Base-by-base conservation (phyloP, 345 rosid genomes). In the Acer saccharum region DNA sequence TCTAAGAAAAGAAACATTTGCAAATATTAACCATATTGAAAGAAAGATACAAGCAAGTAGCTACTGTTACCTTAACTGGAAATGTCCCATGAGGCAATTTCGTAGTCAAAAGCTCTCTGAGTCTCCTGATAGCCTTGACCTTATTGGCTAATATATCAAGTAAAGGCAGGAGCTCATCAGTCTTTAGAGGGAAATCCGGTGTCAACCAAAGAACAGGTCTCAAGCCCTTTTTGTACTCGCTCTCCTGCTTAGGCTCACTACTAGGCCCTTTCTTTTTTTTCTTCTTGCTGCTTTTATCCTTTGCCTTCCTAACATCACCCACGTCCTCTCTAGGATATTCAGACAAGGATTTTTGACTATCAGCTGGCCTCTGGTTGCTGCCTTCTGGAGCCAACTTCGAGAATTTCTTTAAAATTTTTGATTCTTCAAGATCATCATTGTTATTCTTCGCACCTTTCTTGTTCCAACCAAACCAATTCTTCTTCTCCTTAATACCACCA, bases 131-230 rank as follows among this genome's bases (percentile, higher is more conserved):
- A 62, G 99, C 98, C 89, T 96, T 96, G 72, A 96, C 99, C 80
- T 96, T 96, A 86, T 96, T 89, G 63, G 98, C 99, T 78, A 96
- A 89, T 85, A 96, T 96, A 84, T 96, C 99, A 29, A 96, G 94
- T 77, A 96, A 86, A 13, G 99, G 99, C 76, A 96, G 80, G 54
- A 96, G 94, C 82, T 96, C 99, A 25, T 96, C 98, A 4, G 94
- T 96, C 77, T 90, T 90, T 66, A 96, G 83, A 27, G 98, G 98
- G 81, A 96, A 94, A 79, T 92, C 98, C 16, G 98, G 97, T 78
- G 99, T 92, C 81, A 96, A 87, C 98, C 98, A 96, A 32, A 96
- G 78, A 76, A 93, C 95, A 63, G 99, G 99, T 85, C 98, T 91
- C 82, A 96, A 82, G 76, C 95, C 98, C 83, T 96, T 96, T 84